Base-by-base conservation (phyloP, 495 filamentous ascomycete genomes). In the Hypoxylon intermedium region DNA sequence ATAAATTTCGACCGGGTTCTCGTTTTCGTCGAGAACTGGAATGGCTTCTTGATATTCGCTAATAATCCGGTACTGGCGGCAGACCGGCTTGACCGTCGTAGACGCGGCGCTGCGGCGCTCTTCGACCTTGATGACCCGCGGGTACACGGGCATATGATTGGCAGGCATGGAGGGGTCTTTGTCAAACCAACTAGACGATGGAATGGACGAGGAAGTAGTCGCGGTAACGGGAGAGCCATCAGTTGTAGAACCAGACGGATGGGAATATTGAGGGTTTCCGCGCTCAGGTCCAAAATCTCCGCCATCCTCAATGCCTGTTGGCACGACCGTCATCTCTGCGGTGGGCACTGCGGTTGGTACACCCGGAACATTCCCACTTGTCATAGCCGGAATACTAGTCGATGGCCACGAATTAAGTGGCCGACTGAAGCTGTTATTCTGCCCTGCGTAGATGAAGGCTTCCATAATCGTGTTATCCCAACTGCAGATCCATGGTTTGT, bases 401-500 rank as follows among this genome's bases (percentile, higher is more conserved):
- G 51, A 47, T 30, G 37, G 30, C 1, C 30, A 41, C 4, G 60
- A 12, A 58, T 59, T 16, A 53, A 52, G 18, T 58, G 63, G 31
- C 63, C 50, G 38, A 60, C 53, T 72, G 12, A 71, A 68, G 53
- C 75, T 78, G 42, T 75, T 75, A 58, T 80, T 85, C 60, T 88
- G 80, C 41, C 83, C 81, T 50, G 87, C 77, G 69, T 93, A 97
- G 53, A 97, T 85, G 70, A 92, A 94, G 13, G 87, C 79, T 60
- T 96, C 91, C 41, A 97, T 76, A 40, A 85, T 79, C 0, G 92
- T 96, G 4, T 84, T 78, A 56, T 93, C 92, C 91, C 91, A 97
- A 67, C 82, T 88, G 71, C 93, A 97, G 62, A 90, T 86, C 92
- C 92, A 97, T 1, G 90, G 87, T 46, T 81, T 84, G 30, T 93